Conservation (phyloP, 805 yeast genomes). For the Aciculoconidium aculeatum region DNA sequence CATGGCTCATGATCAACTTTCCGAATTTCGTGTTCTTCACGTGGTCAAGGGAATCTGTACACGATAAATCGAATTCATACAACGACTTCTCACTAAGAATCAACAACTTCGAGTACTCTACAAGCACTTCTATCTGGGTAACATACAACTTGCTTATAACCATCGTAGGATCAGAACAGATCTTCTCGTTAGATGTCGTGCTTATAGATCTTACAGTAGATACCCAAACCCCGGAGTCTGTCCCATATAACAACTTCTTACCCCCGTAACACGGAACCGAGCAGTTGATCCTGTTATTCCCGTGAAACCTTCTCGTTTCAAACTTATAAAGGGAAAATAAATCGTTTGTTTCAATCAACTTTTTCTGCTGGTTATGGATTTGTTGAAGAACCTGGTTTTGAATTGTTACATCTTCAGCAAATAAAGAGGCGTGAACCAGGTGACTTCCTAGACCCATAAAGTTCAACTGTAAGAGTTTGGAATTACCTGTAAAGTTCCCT, state of each 20-base stretch:
- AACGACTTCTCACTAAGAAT: slow-evolving; percentile 78
- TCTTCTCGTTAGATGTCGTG: slow-evolving; percentile 41
- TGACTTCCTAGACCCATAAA: slow-evolving; percentile 49
- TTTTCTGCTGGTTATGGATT: slow-evolving; percentile 72
- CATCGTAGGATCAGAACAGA: slow-evolving; percentile 67
- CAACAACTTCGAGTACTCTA: slow-evolving; percentile 80
- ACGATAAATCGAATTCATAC: slow-evolving; percentile 63
- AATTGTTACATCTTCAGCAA: slow-evolving; percentile 49
- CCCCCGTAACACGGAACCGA: slow-evolving; percentile 95
- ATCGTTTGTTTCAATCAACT: slow-evolving; percentile 65
- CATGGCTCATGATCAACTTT: slow-evolving; percentile 80
- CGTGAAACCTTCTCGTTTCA: slow-evolving; percentile 70
- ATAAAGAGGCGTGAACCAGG: slow-evolving; percentile 49
- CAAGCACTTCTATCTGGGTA: slow-evolving; percentile 85
- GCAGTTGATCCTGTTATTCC: slow-evolving; percentile 75
- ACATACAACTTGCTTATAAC: slow-evolving; percentile 71
- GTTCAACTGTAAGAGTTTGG: slow-evolving; percentile 38
- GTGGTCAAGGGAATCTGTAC: slow-evolving; percentile 44
- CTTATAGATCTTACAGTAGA: slow-evolving; percentile 61
- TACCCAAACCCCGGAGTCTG: slow-evolving; percentile 85
- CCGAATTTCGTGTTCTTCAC: slow-evolving; percentile 55
- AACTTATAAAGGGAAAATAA: slow-evolving; percentile 74
- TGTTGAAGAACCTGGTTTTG: slow-evolving; percentile 79
- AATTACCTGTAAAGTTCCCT: slow-evolving; percentile 21
- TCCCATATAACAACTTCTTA: slow-evolving; percentile 81